A percentile compares a stretch with the other conserved stretches of the same genome.
Evolutionary conservation across 345 rosid genomes (phyloP).

Genomic region (Eucalyptus melliodora): DNA sequence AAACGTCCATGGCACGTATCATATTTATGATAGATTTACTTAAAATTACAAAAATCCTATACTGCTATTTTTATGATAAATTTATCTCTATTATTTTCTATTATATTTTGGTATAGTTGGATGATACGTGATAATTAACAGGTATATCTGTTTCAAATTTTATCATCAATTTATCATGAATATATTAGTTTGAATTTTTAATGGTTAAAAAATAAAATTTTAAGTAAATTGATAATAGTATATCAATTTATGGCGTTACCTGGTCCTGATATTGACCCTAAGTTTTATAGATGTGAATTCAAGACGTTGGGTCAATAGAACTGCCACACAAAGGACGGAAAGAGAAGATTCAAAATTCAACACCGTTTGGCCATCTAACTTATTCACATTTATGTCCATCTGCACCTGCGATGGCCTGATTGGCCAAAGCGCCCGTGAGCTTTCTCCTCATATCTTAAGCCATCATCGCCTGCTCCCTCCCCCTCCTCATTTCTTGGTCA

Average conservation of each 20-base stretch:
- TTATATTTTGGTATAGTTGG: too few relatives aligned
- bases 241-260: too few relatives aligned
- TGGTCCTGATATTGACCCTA: too few relatives aligned
- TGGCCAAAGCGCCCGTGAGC: neutral
- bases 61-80: fast-evolving
- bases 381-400: neutral
- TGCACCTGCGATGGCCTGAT: neutral
- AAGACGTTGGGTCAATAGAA: neutral
- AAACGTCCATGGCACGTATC: too few relatives aligned
- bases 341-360: neutral
- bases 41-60: too few relatives aligned
- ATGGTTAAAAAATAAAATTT: too few relatives aligned
- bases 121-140: fast-evolving
- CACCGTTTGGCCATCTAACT: neutral
- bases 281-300: neutral
- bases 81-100: too few relatives aligned
- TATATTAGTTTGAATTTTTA: too few relatives aligned
- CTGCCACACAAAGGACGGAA: neutral
- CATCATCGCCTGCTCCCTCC: neutral
- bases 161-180: fast-evolving
- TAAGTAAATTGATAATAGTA: too few relatives aligned
- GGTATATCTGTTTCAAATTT: fast-evolving
- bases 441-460: neutral
- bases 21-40: fast-evolving
- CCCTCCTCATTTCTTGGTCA: neutral